Percentiles rank a stretch among this genome's conserved stretches.
These are phyloP conservation scores for Neonectria faginata DNA, from an alignment of 2,329 filamentous ascomycete species.

Conservation along the genomic window DNA sequence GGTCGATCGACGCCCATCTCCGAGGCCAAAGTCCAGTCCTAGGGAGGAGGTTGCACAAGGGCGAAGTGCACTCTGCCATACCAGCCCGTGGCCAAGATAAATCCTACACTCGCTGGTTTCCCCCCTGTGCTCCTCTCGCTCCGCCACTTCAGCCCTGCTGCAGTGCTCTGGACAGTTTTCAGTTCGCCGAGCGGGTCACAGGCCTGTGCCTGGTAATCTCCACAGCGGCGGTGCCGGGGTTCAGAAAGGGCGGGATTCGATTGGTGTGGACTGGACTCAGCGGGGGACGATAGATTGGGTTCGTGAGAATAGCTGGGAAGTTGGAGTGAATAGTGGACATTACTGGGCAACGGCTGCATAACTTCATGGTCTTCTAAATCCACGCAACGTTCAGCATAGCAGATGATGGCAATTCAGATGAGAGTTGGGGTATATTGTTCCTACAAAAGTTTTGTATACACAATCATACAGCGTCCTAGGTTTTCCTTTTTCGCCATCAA, in stretches of 20 bases:
- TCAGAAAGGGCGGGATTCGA: neutral
- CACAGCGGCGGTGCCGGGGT: neutral
- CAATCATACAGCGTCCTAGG: constrained; percentile 22
- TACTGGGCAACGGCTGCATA: neutral
- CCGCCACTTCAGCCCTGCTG: constrained; percentile 4
- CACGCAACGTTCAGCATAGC: neutral
- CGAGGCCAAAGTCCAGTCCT: neutral
- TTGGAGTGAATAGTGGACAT: neutral
- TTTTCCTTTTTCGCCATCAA: constrained; percentile 2
- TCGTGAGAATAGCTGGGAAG: neutral
- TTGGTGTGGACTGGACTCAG: neutral
- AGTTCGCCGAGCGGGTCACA: constrained; percentile 1
- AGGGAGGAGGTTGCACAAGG: neutral
- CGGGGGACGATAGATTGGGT: neutral
- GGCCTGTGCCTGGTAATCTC: neutral
- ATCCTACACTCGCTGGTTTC: neutral
- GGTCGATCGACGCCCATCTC: neutral
- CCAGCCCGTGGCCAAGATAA: constrained; percentile 13
- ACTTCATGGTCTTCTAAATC: too few species aligned
- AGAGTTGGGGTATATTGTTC: constrained; percentile 31
- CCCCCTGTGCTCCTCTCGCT: neutral
- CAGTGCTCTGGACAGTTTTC: neutral
- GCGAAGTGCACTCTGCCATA: neutral
- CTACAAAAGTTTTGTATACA: constrained; percentile 26
- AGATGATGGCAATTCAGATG: neutral